phyloP scores from a whole-genome alignment of 805 yeast species.

The Nakazawaea laoshanensis region DNA sequence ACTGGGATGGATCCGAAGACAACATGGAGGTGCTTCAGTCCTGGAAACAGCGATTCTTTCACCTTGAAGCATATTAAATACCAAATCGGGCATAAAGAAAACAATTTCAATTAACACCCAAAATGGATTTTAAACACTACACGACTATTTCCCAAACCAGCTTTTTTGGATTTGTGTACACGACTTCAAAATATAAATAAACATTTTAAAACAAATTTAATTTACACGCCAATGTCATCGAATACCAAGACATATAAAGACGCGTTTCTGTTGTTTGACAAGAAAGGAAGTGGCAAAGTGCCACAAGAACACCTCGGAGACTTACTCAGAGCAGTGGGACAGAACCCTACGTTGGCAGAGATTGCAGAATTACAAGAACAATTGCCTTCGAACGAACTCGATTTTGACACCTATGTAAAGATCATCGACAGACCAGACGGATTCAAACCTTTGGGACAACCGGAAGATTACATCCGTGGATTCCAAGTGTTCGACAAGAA shows the following conservation, averaged over 20 bases:
- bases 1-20: conserved; percentile 50
- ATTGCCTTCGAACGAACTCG: conserved; percentile 34
- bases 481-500: conserved; percentile 98
- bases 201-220: too few species aligned
- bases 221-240: conserved; percentile 3
- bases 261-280: conserved; percentile 94
- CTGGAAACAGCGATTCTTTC: conserved; percentile 22
- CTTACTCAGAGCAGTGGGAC: conserved; percentile 92
- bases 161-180: too few species aligned
- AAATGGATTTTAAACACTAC: too few species aligned
- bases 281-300: conserved; percentile 90
- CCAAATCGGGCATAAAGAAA: not conserved
- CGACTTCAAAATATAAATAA: too few species aligned
- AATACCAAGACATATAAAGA: conserved; percentile 55
- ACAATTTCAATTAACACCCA: too few species aligned
- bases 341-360: conserved; percentile 93
- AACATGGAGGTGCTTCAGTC: conserved; percentile 76
- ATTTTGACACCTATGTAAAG: conserved; percentile 68
- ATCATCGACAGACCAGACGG: conserved; percentile 83
- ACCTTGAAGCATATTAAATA: not conserved
- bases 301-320: conserved; percentile 84
- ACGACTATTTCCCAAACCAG: too few species aligned
- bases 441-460: conserved; percentile 79
- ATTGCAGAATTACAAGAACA: conserved; percentile 49
- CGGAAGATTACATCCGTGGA: conserved; percentile 88